Evolutionary conservation across 2,329 filamentous ascomycete species (phyloP).

Genomic region (Ascochyta fabae): DNA sequence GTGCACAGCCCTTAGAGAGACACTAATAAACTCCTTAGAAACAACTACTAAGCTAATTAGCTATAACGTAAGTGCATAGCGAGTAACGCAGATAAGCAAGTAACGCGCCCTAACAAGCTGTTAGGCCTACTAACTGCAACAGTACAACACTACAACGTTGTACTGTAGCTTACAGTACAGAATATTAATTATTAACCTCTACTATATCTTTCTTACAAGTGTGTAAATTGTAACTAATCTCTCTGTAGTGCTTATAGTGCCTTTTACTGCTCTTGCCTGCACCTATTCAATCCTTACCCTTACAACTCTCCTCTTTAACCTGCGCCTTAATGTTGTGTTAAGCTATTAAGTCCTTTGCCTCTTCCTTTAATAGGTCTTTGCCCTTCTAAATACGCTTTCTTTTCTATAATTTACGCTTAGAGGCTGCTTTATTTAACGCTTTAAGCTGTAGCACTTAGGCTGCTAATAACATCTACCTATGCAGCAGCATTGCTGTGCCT

Average conservation of each 20-base stretch:
- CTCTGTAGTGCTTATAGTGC: neutral
- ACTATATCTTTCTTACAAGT: neutral
- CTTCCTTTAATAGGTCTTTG: neutral
- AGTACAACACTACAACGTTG: neutral
- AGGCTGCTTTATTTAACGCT: neutral
- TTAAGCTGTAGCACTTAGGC: neutral
- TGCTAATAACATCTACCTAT: neutral
- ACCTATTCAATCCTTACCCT: neutral
- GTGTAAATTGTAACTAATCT: neutral
- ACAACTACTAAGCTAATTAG: no score
- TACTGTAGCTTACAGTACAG: neutral
- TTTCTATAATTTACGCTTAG: neutral
- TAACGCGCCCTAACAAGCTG: neutral
- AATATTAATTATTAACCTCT: neutral
- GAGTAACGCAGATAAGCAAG: neutral
- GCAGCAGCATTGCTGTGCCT: neutral
- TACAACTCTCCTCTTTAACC: neutral
- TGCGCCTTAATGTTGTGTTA: neutral
- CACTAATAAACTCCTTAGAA: no score
- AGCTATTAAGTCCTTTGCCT: neutral
- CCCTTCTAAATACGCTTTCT: neutral
- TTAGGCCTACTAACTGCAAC: neutral
- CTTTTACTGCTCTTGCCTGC: neutral
- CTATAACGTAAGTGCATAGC: neutral
- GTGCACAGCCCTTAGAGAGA: no score